phyloP scores from a whole-genome alignment of 1,139 yeast species.

The Saccharomyces hybrid region DNA sequence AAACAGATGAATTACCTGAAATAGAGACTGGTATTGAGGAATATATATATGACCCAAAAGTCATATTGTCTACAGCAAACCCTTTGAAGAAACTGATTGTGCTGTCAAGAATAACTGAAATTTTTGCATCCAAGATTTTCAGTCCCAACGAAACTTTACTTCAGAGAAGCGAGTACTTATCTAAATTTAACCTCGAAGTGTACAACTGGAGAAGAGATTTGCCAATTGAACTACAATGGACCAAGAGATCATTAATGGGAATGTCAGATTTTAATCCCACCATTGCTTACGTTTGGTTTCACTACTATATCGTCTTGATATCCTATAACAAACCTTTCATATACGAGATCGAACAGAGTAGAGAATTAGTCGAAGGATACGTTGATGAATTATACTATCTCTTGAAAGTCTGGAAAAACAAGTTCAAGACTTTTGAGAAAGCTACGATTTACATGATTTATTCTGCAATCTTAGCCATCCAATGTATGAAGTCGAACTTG shows the following conservation, averaged over 20 bases:
- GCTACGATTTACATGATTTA: constrained; percentile 26
- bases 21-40: no score
- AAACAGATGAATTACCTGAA: no score
- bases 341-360: constrained; percentile 17
- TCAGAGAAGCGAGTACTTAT: constrained; percentile 22
- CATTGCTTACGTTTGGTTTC: constrained; percentile 44
- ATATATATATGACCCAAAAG: constrained; percentile 25
- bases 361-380: constrained; percentile 22
- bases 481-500: constrained; percentile 22
- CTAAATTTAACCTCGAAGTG: constrained; percentile 42
- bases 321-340: constrained; percentile 54
- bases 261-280: constrained; percentile 44
- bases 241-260: constrained; percentile 32
- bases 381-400: constrained; percentile 30
- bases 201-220: constrained; percentile 40
- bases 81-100: constrained; percentile 43
- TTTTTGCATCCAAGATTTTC: constrained; percentile 33
- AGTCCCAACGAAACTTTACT: constrained; percentile 17
- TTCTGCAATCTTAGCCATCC: constrained; percentile 23
- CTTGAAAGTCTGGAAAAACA: constrained; percentile 31
- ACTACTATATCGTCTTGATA: constrained; percentile 47
- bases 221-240: constrained; percentile 43
- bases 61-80: constrained; percentile 32
- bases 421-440: constrained; percentile 27
- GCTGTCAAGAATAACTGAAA: constrained; percentile 47